These are phyloP conservation scores for Lineolata rhizophorae DNA, from an alignment of 495 filamentous ascomycete genomes.

Conservation along the genomic window DNA sequence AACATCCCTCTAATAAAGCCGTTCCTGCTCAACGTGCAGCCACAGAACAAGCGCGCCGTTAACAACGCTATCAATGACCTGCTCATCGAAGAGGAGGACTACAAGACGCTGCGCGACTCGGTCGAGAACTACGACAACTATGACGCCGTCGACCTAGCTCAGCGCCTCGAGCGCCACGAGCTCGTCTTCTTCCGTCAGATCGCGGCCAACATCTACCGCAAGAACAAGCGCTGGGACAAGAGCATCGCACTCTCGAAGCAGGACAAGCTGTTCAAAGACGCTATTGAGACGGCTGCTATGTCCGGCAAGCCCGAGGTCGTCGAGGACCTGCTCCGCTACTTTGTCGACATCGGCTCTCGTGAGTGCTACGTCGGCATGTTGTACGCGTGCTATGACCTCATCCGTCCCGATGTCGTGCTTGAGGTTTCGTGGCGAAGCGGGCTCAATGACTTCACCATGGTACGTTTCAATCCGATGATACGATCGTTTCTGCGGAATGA, in stretches of 20 bases:
- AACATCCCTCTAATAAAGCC: slow-evolving; percentile 98
- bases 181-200: slow-evolving; percentile 99
- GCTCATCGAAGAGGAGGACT: slow-evolving; percentile 95
- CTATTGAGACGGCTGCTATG: slow-evolving; percentile 95
- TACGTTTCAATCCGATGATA: too few relatives aligned
- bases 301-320: slow-evolving; percentile 79
- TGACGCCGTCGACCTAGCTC: slow-evolving; percentile 84
- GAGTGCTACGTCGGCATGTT: slow-evolving; percentile 99
- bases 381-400: slow-evolving; percentile 95
- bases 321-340: slow-evolving; percentile 89
- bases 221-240: slow-evolving; percentile 99
- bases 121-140: slow-evolving; percentile 99
- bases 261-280: slow-evolving; percentile 98
- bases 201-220: slow-evolving; percentile 93
- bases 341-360: slow-evolving; percentile 95
- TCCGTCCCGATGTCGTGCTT: slow-evolving; percentile 75
- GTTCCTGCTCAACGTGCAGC: slow-evolving; percentile 90
- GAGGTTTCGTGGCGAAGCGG: slow-evolving; percentile 95
- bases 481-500: neutral
- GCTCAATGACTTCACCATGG: slow-evolving; percentile 91
- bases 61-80: slow-evolving; percentile 98
- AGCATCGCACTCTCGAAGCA: slow-evolving; percentile 98
- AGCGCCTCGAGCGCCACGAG: slow-evolving; percentile 86
- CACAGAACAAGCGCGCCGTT: slow-evolving; percentile 92
- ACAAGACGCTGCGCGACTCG: slow-evolving; percentile 95